Base-by-base conservation (phyloP, 768 basidiomycete genomes). In the Infundibulicybe gibba region DNA sequence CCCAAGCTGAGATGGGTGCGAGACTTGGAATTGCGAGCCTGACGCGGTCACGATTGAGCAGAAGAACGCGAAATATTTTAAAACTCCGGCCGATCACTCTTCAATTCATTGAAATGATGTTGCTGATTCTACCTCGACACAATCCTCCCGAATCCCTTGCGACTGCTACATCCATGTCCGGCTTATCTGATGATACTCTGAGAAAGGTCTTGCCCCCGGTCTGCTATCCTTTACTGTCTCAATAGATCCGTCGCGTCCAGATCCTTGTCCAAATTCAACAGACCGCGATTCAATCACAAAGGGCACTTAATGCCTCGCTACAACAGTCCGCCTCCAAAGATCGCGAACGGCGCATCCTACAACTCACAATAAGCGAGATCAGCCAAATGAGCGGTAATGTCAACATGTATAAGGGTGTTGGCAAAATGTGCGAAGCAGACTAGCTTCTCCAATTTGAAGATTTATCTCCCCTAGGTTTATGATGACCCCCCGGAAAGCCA, bases 201-300 rank as follows among this genome's bases (percentile, higher is more conserved):
- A 73, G 81, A 62, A 89, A 83, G 75, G 88, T 45, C 34, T 49
- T 47, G 33, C 44, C 30, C 44, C 52, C 15, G 20, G 46, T 53
- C 39, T 43, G 51, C n/a, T 50, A 21, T 42, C 33, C 3, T 30
- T 41, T 38, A 40, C 43, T 40, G 32, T 50, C 59, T 65, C 49
- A 56, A 65, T 47, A 43, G 40, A 45, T 42, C 34, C 33, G 47
- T 52, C 45, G 43, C 50, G 41, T 53, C 34, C 66, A 97, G 94
- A 94, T 97, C 61, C 69, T 97, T 46, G 70, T 87, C 37, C 94
- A 95, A 72, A 94, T 97, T 48, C 94, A 97, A 68, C 82, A 88
- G 65, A 93, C 90, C 13, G 91, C 90, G 12, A 70, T 94, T 16
- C 82, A 87, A 59, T 92, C 94, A 4, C 90, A 93, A 60, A 77